Conservation (phyloP, 2,329 filamentous ascomycete species). For the Penicillium occitanis region DNA sequence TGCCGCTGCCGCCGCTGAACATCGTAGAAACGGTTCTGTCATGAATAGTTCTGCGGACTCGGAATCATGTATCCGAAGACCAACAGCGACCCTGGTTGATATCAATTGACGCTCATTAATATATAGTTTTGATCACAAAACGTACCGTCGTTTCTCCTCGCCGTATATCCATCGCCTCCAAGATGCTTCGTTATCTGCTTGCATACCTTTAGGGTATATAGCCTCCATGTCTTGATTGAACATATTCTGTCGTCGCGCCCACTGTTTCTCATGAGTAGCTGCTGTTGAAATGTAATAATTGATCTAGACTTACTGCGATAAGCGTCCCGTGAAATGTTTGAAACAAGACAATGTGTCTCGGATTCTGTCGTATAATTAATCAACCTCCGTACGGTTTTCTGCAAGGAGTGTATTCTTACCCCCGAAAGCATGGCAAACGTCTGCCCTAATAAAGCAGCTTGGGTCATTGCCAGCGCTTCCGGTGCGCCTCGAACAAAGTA, state of each 20-base stretch:
- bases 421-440: slow-evolving; percentile 18
- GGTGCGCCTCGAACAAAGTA: slow-evolving; percentile 16
- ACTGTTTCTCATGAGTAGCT: neutral
- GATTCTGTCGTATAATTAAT: slow-evolving; percentile 13
- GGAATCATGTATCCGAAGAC: slow-evolving; percentile 31
- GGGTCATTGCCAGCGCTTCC: slow-evolving; percentile 16
- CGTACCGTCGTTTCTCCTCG: slow-evolving; percentile 16
- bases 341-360: slow-evolving; percentile 9
- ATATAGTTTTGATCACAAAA: neutral
- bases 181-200: slow-evolving; percentile 1
- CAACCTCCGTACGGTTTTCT: neutral
- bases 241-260: slow-evolving; percentile 16
- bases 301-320: neutral
- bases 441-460: slow-evolving; percentile 13
- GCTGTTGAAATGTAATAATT: neutral
- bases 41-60: slow-evolving; percentile 30
- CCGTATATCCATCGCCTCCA: slow-evolving; percentile 15
- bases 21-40: slow-evolving; percentile 26
- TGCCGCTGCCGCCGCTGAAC: slow-evolving; percentile 1
- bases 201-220: neutral
- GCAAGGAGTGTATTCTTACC: neutral
- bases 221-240: neutral
- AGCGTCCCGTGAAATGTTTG: slow-evolving; percentile 16
- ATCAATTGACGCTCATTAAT: neutral
- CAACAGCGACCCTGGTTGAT: slow-evolving; percentile 6